Evolutionary conservation across 1,284 basidiomycete genomes (phyloP), one percentile per base, ranked within the genome.

Genomic region (Apiotrichum laibachii): DNA sequence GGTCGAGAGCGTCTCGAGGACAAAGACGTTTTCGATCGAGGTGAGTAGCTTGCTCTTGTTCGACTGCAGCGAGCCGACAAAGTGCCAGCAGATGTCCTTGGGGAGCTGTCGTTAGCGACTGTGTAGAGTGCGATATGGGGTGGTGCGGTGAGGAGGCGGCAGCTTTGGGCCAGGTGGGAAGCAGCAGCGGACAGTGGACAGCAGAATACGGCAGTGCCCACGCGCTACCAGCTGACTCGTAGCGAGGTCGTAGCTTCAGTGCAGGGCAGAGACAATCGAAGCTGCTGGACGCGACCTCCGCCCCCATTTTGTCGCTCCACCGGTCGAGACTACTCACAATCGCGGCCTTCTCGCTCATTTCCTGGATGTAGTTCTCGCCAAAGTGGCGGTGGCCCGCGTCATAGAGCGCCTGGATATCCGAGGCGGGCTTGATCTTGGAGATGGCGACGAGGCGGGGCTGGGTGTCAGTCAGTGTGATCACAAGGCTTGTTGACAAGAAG

Each of bases 281-380:
- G 26, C 26, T n/a, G n/a, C n/a, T n/a, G n/a, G n/a, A n/a, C n/a
- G n/a, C n/a, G n/a, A n/a, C n/a, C n/a, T n/a, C n/a, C 26, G 26
- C 26, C 26, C 7, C 26, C 26, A 31, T 7, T 31, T 31, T 31
- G 26, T 31, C 26, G 26, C 26, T 31, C 26, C 26, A 31, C 26
- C 26, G 26, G 33, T 16, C 13, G 9, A 18, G 8, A 26, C 16
- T 22, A 82, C 87, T 64, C 69, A 90, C 90, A 73, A 84, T 80
- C 53, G 81, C 80, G 1, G 91, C 88, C 72, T 96, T 99, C 49
- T 93, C 90, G n/a, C 87, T 87, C 64, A 99, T 78, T 73, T 98
- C 95, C 68, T 96, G 90, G 7, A 94, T 92, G 73, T 98, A 99
- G 76, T 99, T 99, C 79, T 99, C 95, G 13, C 96, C 95, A 75